Base-by-base conservation (phyloP, 208 protist species). In the Leptomonas seymouri region DNA sequence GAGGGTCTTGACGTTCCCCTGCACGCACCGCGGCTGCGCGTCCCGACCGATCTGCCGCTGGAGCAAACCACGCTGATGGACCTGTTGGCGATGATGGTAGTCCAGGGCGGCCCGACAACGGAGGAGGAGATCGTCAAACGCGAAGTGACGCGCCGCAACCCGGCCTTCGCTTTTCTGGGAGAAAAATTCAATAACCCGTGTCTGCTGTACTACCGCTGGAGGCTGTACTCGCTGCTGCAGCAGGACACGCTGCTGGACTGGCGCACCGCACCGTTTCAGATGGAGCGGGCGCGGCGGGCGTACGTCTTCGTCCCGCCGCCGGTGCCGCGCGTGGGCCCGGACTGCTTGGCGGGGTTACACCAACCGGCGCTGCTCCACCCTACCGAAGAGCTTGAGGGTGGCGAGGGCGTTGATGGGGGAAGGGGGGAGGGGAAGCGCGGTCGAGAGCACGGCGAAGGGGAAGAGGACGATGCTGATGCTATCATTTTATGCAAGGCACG, bases 151-250 rank as follows among this genome's bases (percentile, higher is more conserved):
- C 65, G 73, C 65, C 57, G 68, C 44, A 95, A 95, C 67, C 58
- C 68, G 7, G 62, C 71, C 57, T 95, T 95, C 67, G 71, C 67
- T 27, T 95, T 95, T 63, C 74, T 95, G 0, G 58, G 76, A 45
- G 70, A 62, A 21, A 67, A 67, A 44, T 90, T 81, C 70, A 73
- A 81, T 14, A 72, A 93, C 45, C 80, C 89, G 0, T 78, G 67
- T 39, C 69, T 88, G 67, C 55, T 91, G 23, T 96, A 96, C 80
- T 96, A 96, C 78, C 87, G 90, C 63, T 96, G 90, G 88, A 76
- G 88, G 12, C 69, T 96, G 18, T 96, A 93, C 78, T 91, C 90
- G 15, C 67, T 93, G 20, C 71, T 96, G 41, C 87, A 96, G 62
- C 87, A 87, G 18, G 90, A 93, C 65, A 85, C 73, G 3, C 60